A percentile compares a stretch with the other conserved stretches of the same genome.
These are phyloP conservation scores for Leishmania guyanensis DNA, from an alignment of 208 protist genomes.

Conservation along the genomic window DNA sequence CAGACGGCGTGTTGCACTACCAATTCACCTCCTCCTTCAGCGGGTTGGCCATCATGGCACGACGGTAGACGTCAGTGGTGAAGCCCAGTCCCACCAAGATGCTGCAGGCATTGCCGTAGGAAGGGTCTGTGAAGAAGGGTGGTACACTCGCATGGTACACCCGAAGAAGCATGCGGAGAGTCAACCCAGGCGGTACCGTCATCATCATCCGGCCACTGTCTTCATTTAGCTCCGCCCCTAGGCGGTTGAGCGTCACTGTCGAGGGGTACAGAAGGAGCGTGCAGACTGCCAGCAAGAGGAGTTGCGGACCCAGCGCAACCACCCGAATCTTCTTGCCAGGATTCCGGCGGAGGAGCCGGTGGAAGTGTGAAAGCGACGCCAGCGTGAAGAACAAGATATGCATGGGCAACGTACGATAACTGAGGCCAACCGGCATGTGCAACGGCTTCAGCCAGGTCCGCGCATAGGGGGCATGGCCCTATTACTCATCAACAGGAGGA, in stretches of 20 bases:
- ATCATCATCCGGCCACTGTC: constrained; percentile 65
- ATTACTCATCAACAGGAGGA: constrained; percentile 48
- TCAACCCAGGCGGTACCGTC: constrained; percentile 58
- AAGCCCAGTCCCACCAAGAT: constrained; percentile 60
- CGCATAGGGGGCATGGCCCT: constrained; percentile 41
- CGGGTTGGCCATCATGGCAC: constrained; percentile 64
- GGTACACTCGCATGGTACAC: constrained; percentile 56
- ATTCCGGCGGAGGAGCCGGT: constrained; percentile 46
- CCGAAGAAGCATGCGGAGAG: constrained; percentile 75
- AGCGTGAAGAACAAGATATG: constrained; percentile 75
- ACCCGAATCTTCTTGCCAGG: constrained; percentile 49
- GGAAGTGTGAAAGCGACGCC: constrained; percentile 58
- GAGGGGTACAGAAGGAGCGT: constrained; percentile 63
- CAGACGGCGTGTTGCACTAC: background rate
- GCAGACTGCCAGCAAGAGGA: constrained; percentile 56
- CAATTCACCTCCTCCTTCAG: constrained; percentile 25
- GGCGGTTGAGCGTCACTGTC: constrained; percentile 17
- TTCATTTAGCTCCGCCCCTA: constrained; percentile 38
- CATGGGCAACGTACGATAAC: constrained; percentile 57
- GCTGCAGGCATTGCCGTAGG: constrained; percentile 64
- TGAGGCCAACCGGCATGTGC: constrained; percentile 31
- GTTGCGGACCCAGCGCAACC: constrained; percentile 47
- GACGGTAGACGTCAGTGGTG: constrained; percentile 62
- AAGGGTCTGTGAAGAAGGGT: constrained; percentile 60
- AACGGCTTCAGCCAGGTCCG: constrained; percentile 40